Evolutionary conservation across 2,329 filamentous ascomycete genomes (phyloP).

Genomic region (Claviceps purpurea): DNA sequence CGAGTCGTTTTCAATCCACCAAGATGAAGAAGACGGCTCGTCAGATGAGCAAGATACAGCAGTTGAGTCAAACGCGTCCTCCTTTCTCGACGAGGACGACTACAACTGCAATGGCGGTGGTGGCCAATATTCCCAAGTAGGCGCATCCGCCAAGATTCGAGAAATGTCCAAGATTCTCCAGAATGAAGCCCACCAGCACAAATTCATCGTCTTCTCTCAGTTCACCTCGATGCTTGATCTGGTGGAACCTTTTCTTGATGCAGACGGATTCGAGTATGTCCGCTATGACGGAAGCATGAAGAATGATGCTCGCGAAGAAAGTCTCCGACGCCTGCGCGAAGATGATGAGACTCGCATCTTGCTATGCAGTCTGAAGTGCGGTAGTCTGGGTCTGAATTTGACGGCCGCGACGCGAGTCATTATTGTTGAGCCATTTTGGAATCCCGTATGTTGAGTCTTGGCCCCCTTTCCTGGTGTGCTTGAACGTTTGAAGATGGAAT

Average conservation of each 20-base stretch:
- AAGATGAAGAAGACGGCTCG: slow-evolving; percentile 13
- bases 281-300: slow-evolving; percentile 94
- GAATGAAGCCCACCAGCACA: slow-evolving; percentile 67
- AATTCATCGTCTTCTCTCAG: slow-evolving; percentile 97
- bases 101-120: slow-evolving; percentile 17
- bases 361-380: slow-evolving; percentile 88
- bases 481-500: not conserved
- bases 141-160: slow-evolving; percentile 81
- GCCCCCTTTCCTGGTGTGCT: not conserved
- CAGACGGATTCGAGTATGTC: slow-evolving; percentile 62
- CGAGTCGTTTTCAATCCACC: slow-evolving; percentile 19
- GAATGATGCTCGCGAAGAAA: slow-evolving; percentile 83
- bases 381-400: slow-evolving; percentile 82
- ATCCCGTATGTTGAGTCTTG: slow-evolving; percentile 49
- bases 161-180: slow-evolving; percentile 70
- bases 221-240: slow-evolving; percentile 98
- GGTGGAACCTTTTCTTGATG: slow-evolving; percentile 76
- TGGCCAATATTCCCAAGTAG: slow-evolving; percentile 24
- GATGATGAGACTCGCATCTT: slow-evolving; percentile 67
- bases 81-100: slow-evolving; percentile 16
- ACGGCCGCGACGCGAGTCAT: slow-evolving; percentile 89
- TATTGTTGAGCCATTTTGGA: slow-evolving; percentile 97
- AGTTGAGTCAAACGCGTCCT: slow-evolving; percentile 22
- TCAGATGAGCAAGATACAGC: slow-evolving; percentile 25
- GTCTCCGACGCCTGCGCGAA: slow-evolving; percentile 61